Evolutionary conservation across 2,329 filamentous ascomycete genomes (phyloP).

Genomic region (Fusarium staphyleae): DNA sequence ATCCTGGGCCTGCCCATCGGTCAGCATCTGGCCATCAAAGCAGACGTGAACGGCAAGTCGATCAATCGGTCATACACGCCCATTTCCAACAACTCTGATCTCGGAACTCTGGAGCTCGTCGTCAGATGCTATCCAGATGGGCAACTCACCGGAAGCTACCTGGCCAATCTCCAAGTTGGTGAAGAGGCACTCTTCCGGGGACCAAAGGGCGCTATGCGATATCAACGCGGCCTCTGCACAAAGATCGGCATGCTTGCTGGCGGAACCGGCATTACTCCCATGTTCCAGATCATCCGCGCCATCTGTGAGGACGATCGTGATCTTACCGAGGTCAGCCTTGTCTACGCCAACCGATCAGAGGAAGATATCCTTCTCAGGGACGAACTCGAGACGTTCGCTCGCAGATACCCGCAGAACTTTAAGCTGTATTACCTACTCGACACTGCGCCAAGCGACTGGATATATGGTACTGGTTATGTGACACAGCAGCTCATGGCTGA

Average conservation of each 20-base stretch:
- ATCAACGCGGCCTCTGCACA: constrained; percentile 51
- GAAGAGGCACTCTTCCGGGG: constrained; percentile 61
- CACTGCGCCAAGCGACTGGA: constrained; percentile 55
- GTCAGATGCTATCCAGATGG: constrained; percentile 61
- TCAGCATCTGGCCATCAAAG: constrained; percentile 62
- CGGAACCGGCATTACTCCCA: constrained; percentile 46
- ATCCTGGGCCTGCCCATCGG: constrained; percentile 63
- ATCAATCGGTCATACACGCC: constrained; percentile 63
- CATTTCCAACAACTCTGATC: constrained; percentile 58
- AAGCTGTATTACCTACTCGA: constrained; percentile 64
- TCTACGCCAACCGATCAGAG: constrained; percentile 67
- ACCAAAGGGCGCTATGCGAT: constrained; percentile 64
- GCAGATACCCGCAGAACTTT: constrained; percentile 60
- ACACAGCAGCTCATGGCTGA: constrained; percentile 58
- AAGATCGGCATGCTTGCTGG: constrained; percentile 64
- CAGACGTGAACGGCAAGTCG: constrained; percentile 52
- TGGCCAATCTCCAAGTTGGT: constrained; percentile 55
- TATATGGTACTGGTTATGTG: constrained; percentile 57
- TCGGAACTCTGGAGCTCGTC: constrained; percentile 58
- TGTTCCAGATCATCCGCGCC: constrained; percentile 65
- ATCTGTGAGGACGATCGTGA: constrained; percentile 68
- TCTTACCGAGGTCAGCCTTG: constrained; percentile 60
- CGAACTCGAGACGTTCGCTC: constrained; percentile 62
- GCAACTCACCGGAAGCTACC: constrained; percentile 57
- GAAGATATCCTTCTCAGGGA: constrained; percentile 65